Percentiles rank a stretch among this genome's conserved stretches.
Evolutionary conservation across 768 basidiomycete genomes (phyloP).

Genomic region (Mrakia gelida): DNA sequence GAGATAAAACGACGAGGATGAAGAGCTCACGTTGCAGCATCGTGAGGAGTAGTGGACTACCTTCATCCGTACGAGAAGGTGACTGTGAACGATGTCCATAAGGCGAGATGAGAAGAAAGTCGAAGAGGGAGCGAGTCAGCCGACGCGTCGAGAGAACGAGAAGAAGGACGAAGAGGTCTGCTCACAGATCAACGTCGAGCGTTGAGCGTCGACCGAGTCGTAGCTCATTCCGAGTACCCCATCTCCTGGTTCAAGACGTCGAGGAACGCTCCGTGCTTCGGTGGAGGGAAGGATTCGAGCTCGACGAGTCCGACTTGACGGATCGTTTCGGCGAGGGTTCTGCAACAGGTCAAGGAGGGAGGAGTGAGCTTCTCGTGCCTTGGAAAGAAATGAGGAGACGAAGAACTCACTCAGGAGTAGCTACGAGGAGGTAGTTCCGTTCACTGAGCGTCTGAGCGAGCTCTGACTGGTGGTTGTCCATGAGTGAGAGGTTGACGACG

Average conservation of each 20-base stretch:
- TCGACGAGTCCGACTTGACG: too few species aligned
- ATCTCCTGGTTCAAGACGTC: not conserved
- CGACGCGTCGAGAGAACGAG: too few species aligned
- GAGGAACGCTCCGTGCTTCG: not conserved
- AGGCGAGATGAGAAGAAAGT: too few species aligned
- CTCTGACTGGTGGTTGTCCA: constrained; percentile 92
- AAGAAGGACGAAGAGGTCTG: too few species aligned
- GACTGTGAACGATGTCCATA: too few species aligned
- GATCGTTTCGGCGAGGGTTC: constrained; percentile 3
- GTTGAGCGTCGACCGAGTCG: too few species aligned
- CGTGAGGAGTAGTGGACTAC: too few species aligned
- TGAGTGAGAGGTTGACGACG: constrained; percentile 79
- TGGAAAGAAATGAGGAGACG: not conserved
- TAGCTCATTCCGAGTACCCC: not conserved
- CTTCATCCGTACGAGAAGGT: too few species aligned
- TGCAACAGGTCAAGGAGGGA: not conserved
- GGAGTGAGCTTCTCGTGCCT: not conserved
- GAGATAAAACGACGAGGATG: too few species aligned
- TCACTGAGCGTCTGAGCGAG: constrained; percentile 64
- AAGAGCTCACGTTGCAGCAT: too few species aligned
- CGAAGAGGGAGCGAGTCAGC: too few species aligned
- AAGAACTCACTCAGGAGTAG: constrained; percentile 57
- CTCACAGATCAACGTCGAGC: too few species aligned
- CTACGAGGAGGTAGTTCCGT: constrained; percentile 58
- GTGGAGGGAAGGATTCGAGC: not conserved